Evolutionary conservation across 1,139 yeast species (phyloP).

Genomic region (Debaryomycetaceae sp.): DNA sequence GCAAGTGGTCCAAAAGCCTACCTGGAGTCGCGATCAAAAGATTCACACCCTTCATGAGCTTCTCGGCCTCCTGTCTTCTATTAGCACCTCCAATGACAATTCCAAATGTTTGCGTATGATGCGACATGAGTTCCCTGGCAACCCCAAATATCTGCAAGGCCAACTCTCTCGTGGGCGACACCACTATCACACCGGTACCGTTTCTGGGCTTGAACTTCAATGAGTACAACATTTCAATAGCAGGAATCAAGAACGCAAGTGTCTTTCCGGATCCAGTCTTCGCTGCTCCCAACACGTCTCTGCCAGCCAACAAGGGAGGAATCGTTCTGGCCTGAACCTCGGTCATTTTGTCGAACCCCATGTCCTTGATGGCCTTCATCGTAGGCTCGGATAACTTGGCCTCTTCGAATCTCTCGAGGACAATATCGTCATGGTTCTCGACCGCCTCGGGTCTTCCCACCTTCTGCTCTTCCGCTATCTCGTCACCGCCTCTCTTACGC

Average conservation of each 20-base stretch:
- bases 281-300: conserved; percentile 96
- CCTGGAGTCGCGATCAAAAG: conserved; percentile 96
- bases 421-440: conserved; percentile 29
- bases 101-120: conserved; percentile 91
- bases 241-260: conserved; percentile 90
- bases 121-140: conserved; percentile 86
- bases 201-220: conserved; percentile 86
- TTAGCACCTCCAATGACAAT: conserved; percentile 98
- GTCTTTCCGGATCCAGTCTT: conserved; percentile 99
- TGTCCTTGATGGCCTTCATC: conserved; percentile 67
- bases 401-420: conserved; percentile 42
- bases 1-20: conserved; percentile 90
- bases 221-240: conserved; percentile 85
- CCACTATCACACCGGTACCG: conserved; percentile 83
- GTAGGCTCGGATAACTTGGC: conserved; percentile 76
- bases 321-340: conserved; percentile 91
- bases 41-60: conserved; percentile 89
- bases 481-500: conserved; percentile 13
- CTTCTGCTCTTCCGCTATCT: conserved; percentile 15
- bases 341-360: conserved; percentile 92
- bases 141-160: conserved; percentile 97
- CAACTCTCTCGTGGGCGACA: conserved; percentile 84
- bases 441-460: conserved; percentile 26
- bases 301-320: conserved; percentile 91
- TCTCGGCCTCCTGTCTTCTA: conserved; percentile 95